Evolutionary conservation across 2,329 filamentous ascomycete genomes (phyloP), one percentile per base, ranked within the genome.

Genomic region (Amauroascus verrucosus): DNA sequence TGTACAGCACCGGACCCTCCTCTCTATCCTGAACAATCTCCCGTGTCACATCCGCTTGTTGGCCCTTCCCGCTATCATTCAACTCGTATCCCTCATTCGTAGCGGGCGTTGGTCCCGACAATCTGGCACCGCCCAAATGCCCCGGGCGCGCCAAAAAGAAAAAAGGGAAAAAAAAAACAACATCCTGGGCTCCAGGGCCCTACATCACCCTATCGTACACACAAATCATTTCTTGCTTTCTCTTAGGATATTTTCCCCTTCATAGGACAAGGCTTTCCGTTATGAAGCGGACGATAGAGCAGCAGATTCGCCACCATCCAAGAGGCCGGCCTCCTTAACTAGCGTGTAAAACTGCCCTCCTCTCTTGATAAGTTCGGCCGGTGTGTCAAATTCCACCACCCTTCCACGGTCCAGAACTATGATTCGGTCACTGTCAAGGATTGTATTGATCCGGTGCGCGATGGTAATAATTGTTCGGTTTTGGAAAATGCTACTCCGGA

Each of bases 381-480:
- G 93, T 6, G 84, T 88, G 68, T 95, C 93, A 69, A 96, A 98
- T 69, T 98, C 93, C 48, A 84, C 85, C 40, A 98, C 90, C 63
- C 83, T 81, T 41, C 93, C 93, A 69, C 86, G 85, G 66, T 97
- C 89, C 5, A 98, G 80, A 48, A 98, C 93, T 33, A 98, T 84
- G 57, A 98, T 93, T 48, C 90, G 82, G 72, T 98, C 91, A 57
- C 79, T 82, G 64, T 85, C 82, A 13, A 98, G 78, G 63, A 98
- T 97, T 9, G 93, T 98, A 73, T 97, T 97, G 74, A 98, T 95
- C 53, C 93, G 84, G 74, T 98, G 93, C 24, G 93, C 93, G 64
- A 98, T 95, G 0, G 93, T 98, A 70, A 98, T 95, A 70, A 98
- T 97, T 35, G 93, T 98, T 51, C 88, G 83, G 70, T 96, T 88